These are phyloP conservation scores for Magnolia changhungtana DNA, from an alignment of 164 flowering plant genomes.

Conservation along the genomic window DNA sequence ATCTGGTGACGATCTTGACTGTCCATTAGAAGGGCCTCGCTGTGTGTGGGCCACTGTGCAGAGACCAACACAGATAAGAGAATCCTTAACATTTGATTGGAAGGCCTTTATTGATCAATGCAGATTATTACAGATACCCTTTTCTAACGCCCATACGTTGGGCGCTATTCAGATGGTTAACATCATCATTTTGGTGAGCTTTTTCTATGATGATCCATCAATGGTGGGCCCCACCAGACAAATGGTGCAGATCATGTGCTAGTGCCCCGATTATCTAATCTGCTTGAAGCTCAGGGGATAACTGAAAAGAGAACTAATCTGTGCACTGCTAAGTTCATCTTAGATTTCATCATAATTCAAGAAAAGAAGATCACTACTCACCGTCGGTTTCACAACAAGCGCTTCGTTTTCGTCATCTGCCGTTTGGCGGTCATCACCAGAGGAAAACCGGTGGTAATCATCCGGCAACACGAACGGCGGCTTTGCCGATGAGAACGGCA, in stretches of 20 bases:
- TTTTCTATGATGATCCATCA: too few relatives aligned
- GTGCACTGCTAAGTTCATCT: neutral
- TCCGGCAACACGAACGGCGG: conserved; percentile 27
- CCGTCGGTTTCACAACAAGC: conserved; percentile 25
- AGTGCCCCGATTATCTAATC: too few relatives aligned
- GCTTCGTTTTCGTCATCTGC: conserved; percentile 17
- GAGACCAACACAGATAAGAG: neutral
- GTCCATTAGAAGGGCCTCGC: neutral
- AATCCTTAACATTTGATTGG: neutral
- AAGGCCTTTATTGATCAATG: neutral
- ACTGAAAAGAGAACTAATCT: neutral
- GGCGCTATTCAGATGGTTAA: too few relatives aligned
- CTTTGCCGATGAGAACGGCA: conserved; percentile 25
- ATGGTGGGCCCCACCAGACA: too few relatives aligned
- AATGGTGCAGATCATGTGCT: too few relatives aligned
- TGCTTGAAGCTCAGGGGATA: too few relatives aligned
- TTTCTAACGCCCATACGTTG: too few relatives aligned
- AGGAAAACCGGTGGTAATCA: conserved; percentile 26
- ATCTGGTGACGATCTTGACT: neutral
- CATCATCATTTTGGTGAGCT: too few relatives aligned
- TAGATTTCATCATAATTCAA: neutral
- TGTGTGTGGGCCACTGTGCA: neutral
- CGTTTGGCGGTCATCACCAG: conserved; percentile 1
- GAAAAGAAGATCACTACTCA: too few relatives aligned
- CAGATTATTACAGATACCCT: neutral